phyloP scores from a whole-genome alignment of 805 yeast species.

The Wickerhamomyces xylosicus region DNA sequence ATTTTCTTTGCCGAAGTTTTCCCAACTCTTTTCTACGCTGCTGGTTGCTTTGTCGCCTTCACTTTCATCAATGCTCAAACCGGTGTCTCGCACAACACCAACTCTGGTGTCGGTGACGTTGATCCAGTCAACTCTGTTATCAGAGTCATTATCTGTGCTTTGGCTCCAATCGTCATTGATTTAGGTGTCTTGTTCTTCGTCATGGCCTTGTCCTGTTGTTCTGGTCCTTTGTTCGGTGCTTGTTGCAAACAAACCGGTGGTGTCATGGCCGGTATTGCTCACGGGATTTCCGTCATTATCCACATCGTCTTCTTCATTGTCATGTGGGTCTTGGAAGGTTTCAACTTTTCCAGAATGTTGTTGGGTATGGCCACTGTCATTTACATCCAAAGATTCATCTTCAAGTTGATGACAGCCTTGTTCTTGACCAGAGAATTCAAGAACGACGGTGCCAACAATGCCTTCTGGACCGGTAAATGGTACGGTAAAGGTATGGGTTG shows the following conservation, averaged over 20 bases:
- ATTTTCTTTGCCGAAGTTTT: conserved; percentile 59
- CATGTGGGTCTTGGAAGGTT: conserved; percentile 95
- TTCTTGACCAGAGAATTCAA: conserved; percentile 91
- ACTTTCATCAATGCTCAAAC: conserved; percentile 48
- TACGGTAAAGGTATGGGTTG: conserved; percentile 88
- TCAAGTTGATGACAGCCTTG: conserved; percentile 72
- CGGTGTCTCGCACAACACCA: conserved; percentile 31
- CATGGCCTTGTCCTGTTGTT: conserved; percentile 85
- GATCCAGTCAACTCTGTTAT: conserved; percentile 55
- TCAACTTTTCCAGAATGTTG: conserved; percentile 78
- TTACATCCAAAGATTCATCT: conserved; percentile 77
- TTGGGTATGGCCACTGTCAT: conserved; percentile 78
- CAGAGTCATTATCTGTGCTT: conserved; percentile 68
- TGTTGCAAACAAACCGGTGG: conserved; percentile 98
- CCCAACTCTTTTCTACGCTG: conserved; percentile 65
- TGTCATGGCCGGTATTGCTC: conserved; percentile 90
- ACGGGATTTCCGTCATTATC: conserved; percentile 84
- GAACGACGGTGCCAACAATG: conserved; percentile 90
- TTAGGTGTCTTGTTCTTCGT: conserved; percentile 75
- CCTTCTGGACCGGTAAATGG: conserved; percentile 99
- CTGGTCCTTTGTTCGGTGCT: conserved; percentile 89
- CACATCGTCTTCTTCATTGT: conserved; percentile 85
- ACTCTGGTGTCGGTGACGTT: conserved; percentile 60
- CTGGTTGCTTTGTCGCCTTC: conserved; percentile 71
- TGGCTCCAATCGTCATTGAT: conserved; percentile 87